A percentile compares a stretch with the other conserved stretches of the same genome.
Evolutionary conservation across 495 filamentous ascomycete species (phyloP).

Genomic region (Parathielavia appendiculata): DNA sequence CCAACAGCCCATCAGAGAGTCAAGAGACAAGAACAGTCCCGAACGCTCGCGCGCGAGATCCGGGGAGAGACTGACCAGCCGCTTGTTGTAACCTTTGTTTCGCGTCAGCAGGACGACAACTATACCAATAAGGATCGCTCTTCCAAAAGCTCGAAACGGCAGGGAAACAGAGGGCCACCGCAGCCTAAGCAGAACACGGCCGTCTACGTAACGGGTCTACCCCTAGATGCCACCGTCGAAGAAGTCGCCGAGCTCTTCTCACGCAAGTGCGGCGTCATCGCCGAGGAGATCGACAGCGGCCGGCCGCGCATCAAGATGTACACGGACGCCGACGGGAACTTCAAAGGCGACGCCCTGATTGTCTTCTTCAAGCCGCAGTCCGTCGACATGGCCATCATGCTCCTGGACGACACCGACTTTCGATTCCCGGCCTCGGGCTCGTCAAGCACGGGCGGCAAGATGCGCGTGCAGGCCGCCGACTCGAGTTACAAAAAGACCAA

Average conservation of each 20-base stretch:
- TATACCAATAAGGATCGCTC: conserved; percentile 21
- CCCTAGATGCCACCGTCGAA: conserved; percentile 65
- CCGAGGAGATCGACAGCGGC: conserved; percentile 83
- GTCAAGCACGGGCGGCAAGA: conserved; percentile 47
- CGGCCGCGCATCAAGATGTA: conserved; percentile 91
- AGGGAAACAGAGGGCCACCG: conserved; percentile 23
- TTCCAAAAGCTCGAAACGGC: conserved; percentile 28
- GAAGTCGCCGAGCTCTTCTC: conserved; percentile 83
- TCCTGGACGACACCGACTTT: conserved; percentile 88
- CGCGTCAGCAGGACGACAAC: conserved; percentile 25
- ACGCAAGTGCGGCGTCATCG: conserved; percentile 83
- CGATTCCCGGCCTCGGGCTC: conserved; percentile 52
- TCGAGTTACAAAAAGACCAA: conserved; percentile 75
- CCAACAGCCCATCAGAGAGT: conserved; percentile 4
- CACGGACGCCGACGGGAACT: conserved; percentile 67
- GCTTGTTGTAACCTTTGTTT: conserved; percentile 26
- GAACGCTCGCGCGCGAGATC: conserved; percentile 15
- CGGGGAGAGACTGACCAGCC: conserved; percentile 29
- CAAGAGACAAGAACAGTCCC: conserved; percentile 15
- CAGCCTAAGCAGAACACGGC: conserved; percentile 74
- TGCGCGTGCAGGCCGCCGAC: conserved; percentile 81
- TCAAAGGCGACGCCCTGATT: conserved; percentile 90
- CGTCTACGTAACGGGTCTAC: conserved; percentile 83
- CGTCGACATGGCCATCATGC: conserved; percentile 80
- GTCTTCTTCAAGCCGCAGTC: conserved; percentile 93